Percentiles rank a stretch among this genome's conserved stretches.
Conservation (phyloP, 2,329 filamentous ascomycete species). For the Xylaria sp. region DNA sequence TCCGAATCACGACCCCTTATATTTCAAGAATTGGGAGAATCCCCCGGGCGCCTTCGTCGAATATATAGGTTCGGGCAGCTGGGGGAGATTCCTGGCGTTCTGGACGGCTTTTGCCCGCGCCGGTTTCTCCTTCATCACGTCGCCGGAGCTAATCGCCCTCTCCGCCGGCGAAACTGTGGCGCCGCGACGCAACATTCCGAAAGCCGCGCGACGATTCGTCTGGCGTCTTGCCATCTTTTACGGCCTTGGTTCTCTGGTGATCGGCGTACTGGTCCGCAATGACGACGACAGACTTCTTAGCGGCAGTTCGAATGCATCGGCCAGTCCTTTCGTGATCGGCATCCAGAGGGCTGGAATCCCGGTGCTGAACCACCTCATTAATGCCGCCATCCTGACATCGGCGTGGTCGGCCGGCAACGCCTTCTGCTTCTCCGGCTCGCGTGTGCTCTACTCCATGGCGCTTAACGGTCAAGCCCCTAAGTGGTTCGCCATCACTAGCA, state of each 20-base stretch:
- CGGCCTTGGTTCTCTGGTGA: conserved; percentile 69
- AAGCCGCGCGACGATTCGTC: conserved; percentile 70
- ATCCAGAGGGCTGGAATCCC: conserved; percentile 74
- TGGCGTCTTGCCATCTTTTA: conserved; percentile 73
- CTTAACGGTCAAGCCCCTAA: conserved; percentile 73
- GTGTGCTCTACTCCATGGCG: conserved; percentile 76
- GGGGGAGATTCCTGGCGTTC: conserved; percentile 68
- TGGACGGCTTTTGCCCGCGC: conserved; percentile 68
- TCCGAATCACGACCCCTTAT: conserved; percentile 60
- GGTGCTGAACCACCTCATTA: conserved; percentile 73
- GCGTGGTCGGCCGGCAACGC: conserved; percentile 72
- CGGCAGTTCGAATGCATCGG: conserved; percentile 67
- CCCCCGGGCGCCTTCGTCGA: conserved; percentile 59
- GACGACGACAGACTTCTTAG: conserved; percentile 70
- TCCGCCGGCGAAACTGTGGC: conserved; percentile 73
- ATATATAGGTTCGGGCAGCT: conserved; percentile 58
- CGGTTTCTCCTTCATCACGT: conserved; percentile 71
- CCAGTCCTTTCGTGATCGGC: conserved; percentile 73
- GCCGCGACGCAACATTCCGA: conserved; percentile 73
- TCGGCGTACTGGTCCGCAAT: conserved; percentile 72
- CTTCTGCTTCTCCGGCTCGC: conserved; percentile 73
- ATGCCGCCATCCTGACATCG: conserved; percentile 73
- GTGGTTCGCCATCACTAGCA: conserved; percentile 69
- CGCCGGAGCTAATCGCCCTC: conserved; percentile 71
- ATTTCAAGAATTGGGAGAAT: conserved; percentile 62